Percentiles rank a stretch among this genome's conserved stretches.
These are phyloP conservation scores for Clonostachys chloroleuca DNA, from an alignment of 2,329 filamentous ascomycete genomes.

Conservation along the genomic window DNA sequence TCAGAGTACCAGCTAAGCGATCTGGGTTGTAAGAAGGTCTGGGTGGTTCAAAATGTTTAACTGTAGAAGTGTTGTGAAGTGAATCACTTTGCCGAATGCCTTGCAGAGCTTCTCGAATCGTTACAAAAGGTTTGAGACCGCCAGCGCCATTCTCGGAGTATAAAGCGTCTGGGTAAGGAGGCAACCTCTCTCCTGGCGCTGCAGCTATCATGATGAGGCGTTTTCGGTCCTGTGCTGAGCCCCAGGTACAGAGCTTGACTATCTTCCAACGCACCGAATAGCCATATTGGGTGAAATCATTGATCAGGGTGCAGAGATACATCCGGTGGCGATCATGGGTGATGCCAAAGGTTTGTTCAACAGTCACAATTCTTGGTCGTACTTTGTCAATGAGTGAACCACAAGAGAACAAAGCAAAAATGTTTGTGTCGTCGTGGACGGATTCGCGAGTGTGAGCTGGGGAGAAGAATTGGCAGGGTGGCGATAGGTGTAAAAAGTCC, in stretches of 20 bases:
- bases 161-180: constrained; percentile 58
- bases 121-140: constrained; percentile 31
- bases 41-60: constrained; percentile 17
- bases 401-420: constrained; percentile 51
- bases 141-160: constrained; percentile 38
- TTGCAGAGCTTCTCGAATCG: constrained; percentile 35
- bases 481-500: constrained; percentile 71
- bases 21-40: constrained; percentile 38
- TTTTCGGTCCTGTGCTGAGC: constrained; percentile 41
- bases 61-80: constrained; percentile 30
- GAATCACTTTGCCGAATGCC: constrained; percentile 22
- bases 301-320: constrained; percentile 57
- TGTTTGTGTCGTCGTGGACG: constrained; percentile 66
- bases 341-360: constrained; percentile 77
- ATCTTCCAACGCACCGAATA: constrained; percentile 71
- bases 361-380: constrained; percentile 65
- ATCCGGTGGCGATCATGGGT: constrained; percentile 42
- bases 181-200: constrained; percentile 67
- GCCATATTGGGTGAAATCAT: constrained; percentile 57
- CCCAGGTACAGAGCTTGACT: constrained; percentile 46
- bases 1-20: constrained; percentile 54
- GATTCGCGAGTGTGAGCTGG: constrained; percentile 67
- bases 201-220: constrained; percentile 54
- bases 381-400: constrained; percentile 49
- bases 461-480: constrained; percentile 75